Conservation (phyloP, 2,329 filamentous ascomycete genomes). For the Xylogone sp. region DNA sequence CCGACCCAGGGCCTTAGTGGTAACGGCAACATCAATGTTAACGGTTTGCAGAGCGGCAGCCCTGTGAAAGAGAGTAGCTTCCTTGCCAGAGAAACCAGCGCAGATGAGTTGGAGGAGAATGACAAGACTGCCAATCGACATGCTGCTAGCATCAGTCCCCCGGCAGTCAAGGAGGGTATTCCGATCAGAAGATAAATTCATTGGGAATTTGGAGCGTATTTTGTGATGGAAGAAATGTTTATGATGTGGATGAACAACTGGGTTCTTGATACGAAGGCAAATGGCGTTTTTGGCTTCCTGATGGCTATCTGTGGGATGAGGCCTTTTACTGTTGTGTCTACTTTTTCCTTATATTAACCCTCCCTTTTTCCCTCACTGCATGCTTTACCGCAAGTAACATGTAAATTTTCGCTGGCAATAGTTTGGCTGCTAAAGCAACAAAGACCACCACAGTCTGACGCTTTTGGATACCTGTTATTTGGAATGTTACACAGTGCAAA, state of each 20-base stretch:
- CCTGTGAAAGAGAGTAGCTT: conserved; percentile 90
- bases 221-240: neutral
- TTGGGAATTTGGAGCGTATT: conserved; percentile 2
- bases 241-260: conserved; percentile 3
- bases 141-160: conserved; percentile 37
- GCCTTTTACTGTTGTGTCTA: neutral
- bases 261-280: neutral
- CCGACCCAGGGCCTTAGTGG: conserved; percentile 36
- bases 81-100: conserved; percentile 77
- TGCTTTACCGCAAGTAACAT: no score
- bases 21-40: conserved; percentile 40
- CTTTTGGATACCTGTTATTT: no score
- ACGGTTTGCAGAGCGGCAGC: conserved; percentile 60
- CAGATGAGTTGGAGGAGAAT: conserved; percentile 48
- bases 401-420: no score
- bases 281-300: neutral
- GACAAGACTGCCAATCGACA: conserved; percentile 29
- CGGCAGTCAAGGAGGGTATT: conserved; percentile 47
- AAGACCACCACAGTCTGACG: no score
- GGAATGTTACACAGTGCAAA: no score
- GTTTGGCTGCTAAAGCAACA: no score
- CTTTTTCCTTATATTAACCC: neutral
- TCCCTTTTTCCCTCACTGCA: no score
- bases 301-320: neutral
- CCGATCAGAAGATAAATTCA: conserved; percentile 60